Percentiles rank a stretch among this genome's conserved stretches.
Conservation (phyloP, 208 protist species). For the Herpetomonas samuelpessoai region DNA sequence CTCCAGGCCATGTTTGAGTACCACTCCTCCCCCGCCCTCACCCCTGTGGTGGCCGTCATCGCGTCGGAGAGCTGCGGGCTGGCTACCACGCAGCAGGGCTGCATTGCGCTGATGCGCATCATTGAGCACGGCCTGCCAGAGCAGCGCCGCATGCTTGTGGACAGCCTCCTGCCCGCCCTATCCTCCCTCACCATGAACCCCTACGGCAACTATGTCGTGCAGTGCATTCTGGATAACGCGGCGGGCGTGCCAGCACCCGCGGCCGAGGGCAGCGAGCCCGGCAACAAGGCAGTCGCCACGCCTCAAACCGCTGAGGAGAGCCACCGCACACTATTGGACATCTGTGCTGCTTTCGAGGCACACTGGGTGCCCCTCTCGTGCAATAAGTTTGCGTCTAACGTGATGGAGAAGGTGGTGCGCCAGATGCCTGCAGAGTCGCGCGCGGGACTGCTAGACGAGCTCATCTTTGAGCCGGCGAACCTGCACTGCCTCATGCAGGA, state of each 20-base stretch:
- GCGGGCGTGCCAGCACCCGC: too few species aligned
- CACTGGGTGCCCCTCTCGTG: slow-evolving; percentile 68
- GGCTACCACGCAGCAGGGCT: slow-evolving; percentile 76
- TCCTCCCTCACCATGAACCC: slow-evolving; percentile 60
- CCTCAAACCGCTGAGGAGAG: too few species aligned
- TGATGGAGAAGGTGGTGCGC: slow-evolving; percentile 81
- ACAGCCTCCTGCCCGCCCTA: slow-evolving; percentile 52
- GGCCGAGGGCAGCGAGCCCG: too few species aligned
- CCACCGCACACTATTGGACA: slow-evolving; percentile 24
- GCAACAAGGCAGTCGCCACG: too few species aligned
- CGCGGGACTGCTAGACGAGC: slow-evolving; percentile 48
- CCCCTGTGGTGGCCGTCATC: slow-evolving; percentile 55
- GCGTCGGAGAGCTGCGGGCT: slow-evolving; percentile 36
- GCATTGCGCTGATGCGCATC: slow-evolving; percentile 73
- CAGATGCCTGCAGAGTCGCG: slow-evolving; percentile 31
- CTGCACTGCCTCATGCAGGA: slow-evolving; percentile 72
- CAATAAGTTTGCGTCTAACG: slow-evolving; percentile 90
- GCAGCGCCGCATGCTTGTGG: slow-evolving; percentile 52
- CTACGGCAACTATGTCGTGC: slow-evolving; percentile 90
- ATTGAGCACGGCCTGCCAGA: slow-evolving; percentile 54
- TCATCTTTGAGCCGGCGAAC: slow-evolving; percentile 52
- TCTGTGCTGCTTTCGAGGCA: slow-evolving; percentile 43
- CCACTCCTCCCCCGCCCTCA: slow-evolving; percentile 43
- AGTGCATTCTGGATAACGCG: slow-evolving; percentile 77
- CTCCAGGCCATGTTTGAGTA: slow-evolving; percentile 75